These are phyloP conservation scores for Melastoma candidum DNA, from an alignment of 441 rosid genomes.

Conservation along the genomic window DNA sequence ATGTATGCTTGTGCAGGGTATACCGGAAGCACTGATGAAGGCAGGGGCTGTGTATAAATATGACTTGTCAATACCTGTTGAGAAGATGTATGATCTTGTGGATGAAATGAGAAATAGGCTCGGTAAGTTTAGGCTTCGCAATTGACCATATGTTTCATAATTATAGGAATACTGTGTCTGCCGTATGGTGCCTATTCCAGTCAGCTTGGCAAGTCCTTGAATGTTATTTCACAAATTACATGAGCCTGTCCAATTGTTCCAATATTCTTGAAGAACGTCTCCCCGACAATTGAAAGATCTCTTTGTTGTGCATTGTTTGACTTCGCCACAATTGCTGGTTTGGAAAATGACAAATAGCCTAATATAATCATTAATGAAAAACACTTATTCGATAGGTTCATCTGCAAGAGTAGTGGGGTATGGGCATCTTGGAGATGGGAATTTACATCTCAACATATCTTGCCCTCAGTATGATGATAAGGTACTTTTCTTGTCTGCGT, in stretches of 20 bases:
- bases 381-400: slow-evolving; percentile 35
- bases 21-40: slow-evolving; percentile 78
- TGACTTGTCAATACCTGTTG: slow-evolving; percentile 83
- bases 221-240: too few species aligned
- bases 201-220: too few species aligned
- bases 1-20: slow-evolving; percentile 35
- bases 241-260: too few species aligned
- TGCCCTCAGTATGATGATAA: slow-evolving; percentile 49
- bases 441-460: slow-evolving; percentile 74
- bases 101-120: slow-evolving; percentile 67
- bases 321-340: too few species aligned
- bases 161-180: too few species aligned
- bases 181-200: too few species aligned
- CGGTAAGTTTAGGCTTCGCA: slow-evolving; percentile 29
- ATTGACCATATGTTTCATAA: too few species aligned
- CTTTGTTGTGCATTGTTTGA: too few species aligned
- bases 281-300: too few species aligned
- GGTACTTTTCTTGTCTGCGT: slow-evolving; percentile 28
- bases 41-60: slow-evolving; percentile 89
- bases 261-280: too few species aligned
- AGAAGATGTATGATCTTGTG: slow-evolving; percentile 73
- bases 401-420: slow-evolving; percentile 66
- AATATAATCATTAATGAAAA: neutral
- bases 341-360: too few species aligned
- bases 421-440: slow-evolving; percentile 80